Percentiles rank a stretch among this genome's conserved stretches.
Evolutionary conservation across 345 rosid genomes (phyloP).

Genomic region (Rhodamnia rubescens): DNA sequence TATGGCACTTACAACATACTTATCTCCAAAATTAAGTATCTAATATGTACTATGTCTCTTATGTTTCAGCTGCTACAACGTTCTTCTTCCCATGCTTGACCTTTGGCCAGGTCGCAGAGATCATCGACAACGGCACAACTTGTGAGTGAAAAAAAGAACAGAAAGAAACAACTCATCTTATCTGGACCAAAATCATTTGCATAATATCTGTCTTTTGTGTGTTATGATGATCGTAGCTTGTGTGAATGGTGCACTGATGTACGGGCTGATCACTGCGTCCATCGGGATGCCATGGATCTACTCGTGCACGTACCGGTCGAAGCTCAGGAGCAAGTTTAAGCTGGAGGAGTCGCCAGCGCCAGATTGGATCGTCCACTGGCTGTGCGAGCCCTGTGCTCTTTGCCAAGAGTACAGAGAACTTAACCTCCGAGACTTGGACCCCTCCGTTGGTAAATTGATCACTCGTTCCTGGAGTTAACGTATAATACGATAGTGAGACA

Average conservation of each 20-base stretch:
- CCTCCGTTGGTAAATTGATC: constrained; percentile 32
- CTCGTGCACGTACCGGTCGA: constrained; percentile 56
- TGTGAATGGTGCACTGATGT: constrained; percentile 34
- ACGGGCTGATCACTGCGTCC: constrained; percentile 17
- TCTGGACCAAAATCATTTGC: not conserved
- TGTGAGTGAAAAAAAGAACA: constrained; percentile 14
- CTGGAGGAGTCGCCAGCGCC: constrained; percentile 52
- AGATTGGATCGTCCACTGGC: constrained; percentile 46
- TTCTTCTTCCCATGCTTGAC: constrained; percentile 33
- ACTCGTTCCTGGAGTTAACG: not conserved
- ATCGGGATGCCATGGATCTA: constrained; percentile 39
- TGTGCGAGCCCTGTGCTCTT: constrained; percentile 63
- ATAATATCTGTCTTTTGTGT: not conserved
- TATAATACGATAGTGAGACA: not conserved
- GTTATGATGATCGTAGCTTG: constrained; percentile 21
- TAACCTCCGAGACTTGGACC: constrained; percentile 50
- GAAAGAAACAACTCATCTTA: not conserved
- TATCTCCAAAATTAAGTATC: not conserved
- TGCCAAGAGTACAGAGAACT: constrained; percentile 77
- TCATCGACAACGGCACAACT: constrained; percentile 40
- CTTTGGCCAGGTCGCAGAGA: constrained; percentile 57
- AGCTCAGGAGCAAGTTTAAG: constrained; percentile 47
- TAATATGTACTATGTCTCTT: not conserved
- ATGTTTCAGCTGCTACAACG: constrained; percentile 40
- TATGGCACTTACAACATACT: too few relatives aligned